Base-by-base conservation (phyloP, 1,284 basidiomycete genomes). In the Cryptococcus jaspeensis region DNA sequence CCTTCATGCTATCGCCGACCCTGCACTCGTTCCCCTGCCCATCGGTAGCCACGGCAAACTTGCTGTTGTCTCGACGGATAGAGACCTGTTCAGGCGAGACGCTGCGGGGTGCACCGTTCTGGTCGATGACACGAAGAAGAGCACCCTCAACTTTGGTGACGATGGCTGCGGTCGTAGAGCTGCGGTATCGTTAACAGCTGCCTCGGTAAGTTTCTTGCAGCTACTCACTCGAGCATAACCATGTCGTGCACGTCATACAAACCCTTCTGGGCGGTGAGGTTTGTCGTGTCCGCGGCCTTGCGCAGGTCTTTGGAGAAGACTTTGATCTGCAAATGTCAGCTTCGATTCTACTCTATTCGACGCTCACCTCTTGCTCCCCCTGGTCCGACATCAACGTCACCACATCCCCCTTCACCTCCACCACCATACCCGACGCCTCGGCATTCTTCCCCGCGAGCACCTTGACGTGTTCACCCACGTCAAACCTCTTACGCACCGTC, bases 371-470 rank as follows among this genome's bases (percentile, higher is more conserved):
- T 72, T 92, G 88, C 83, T 94, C 87, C 5, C 89, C 89, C 85
- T 98, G 88, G 75, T 98, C 95, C n/a, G 92, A 96, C 63, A 98
- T 80, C 81, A 99, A 94, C 0, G 95, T 98, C 13, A 98, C 91
- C 9, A 95, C 84, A 63, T 93, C 92, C 59, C 90, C 89, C 25
- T 88, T 82, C 20, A 98, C 89, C 35, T 92, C 89, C 43, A 99
- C 89, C 22, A 99, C 94, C 67, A 99, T 83, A 81, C 95, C 95
- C 6, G 93, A 96, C 78, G 97, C 93, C 70, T 96, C 92, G 9
- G 85, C 84, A 71, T 98, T 97, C 78, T 94, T 88, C 23, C 95
- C 95, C 7, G 87, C 84, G 85, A 97, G 92, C 57, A 99, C 95
- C 80, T 98, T 98, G 80, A 99, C 91, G 72, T 99, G 96, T 77